phyloP scores from a whole-genome alignment of 495 filamentous ascomycete genomes.

The Xylaria cubensis region DNA sequence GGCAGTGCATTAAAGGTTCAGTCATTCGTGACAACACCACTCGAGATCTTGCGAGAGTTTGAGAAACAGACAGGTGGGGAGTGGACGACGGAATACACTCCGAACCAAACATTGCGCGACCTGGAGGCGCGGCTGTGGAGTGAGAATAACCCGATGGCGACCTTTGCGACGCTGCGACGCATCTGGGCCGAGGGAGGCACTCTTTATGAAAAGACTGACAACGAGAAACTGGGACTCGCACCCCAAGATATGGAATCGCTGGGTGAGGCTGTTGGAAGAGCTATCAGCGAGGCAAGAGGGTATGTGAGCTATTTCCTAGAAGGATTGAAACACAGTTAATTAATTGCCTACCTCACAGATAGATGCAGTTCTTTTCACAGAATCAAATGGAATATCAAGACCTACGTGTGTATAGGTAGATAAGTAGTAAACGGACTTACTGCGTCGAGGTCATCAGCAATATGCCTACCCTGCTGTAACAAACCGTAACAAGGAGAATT shows the following conservation, averaged over 20 bases:
- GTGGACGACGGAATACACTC: conserved; percentile 61
- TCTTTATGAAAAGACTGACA: conserved; percentile 70
- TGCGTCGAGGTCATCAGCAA: neutral
- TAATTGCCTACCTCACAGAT: neutral
- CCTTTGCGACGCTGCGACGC: conserved; percentile 62
- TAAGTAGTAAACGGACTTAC: neutral
- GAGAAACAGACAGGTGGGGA: conserved; percentile 66
- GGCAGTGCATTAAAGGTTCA: conserved; percentile 70
- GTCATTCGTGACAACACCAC: conserved; percentile 70
- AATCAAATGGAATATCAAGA: too few relatives aligned
- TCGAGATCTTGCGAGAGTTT: conserved; percentile 67
- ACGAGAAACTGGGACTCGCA: conserved; percentile 59
- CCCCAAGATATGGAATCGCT: conserved; percentile 57
- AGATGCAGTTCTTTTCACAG: neutral
- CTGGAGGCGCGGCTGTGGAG: conserved; percentile 65
- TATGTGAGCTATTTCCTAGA: neutral
- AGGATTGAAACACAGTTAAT: neutral
- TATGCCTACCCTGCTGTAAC: neutral
- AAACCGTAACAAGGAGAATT: neutral
- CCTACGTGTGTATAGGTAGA: neutral
- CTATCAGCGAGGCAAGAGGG: neutral
- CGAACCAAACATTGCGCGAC: conserved; percentile 56
- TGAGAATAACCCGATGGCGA: conserved; percentile 58
- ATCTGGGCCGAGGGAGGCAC: conserved; percentile 79
- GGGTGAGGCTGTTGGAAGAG: conserved; percentile 47